These are phyloP conservation scores for Hypoxylon intermedium DNA, from an alignment of 495 filamentous ascomycete species.

Conservation along the genomic window DNA sequence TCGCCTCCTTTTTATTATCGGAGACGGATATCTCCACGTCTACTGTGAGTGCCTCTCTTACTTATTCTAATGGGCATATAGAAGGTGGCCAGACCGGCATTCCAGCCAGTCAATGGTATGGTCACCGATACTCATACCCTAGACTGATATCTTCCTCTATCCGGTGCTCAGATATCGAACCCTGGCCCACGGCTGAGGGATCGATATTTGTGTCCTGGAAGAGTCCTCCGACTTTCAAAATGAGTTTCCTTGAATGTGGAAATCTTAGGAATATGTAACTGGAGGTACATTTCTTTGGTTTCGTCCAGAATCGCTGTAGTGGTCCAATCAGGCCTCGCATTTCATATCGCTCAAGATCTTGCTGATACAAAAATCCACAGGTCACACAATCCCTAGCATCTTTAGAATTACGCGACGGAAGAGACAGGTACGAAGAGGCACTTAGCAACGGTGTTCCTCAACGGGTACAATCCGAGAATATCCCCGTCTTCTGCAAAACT, in stretches of 20 bases:
- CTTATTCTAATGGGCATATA: slow-evolving; percentile 68
- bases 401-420: background rate
- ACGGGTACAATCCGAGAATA: slow-evolving; percentile 24
- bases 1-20: slow-evolving; percentile 74
- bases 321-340: background rate
- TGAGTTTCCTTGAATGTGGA: slow-evolving; percentile 55
- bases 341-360: slow-evolving; percentile 40
- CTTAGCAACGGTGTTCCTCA: slow-evolving; percentile 1
- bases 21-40: slow-evolving; percentile 55
- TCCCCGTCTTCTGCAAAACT: slow-evolving; percentile 51
- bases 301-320: background rate
- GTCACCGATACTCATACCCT: slow-evolving; percentile 93
- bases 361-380: slow-evolving; percentile 57
- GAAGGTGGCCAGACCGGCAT: slow-evolving; percentile 77
- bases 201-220: slow-evolving; percentile 36
- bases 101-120: slow-evolving; percentile 63
- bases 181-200: slow-evolving; percentile 40
- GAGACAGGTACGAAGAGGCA: background rate
- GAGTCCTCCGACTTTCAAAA: slow-evolving; percentile 59
- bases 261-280: slow-evolving; percentile 60
- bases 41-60: slow-evolving; percentile 29
- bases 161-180: slow-evolving; percentile 27
- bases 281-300: slow-evolving; percentile 64
- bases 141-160: slow-evolving; percentile 62
- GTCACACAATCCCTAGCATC: slow-evolving; percentile 5